Conservation (phyloP, 768 basidiomycete species). For the Hypholoma sublateritium region DNA sequence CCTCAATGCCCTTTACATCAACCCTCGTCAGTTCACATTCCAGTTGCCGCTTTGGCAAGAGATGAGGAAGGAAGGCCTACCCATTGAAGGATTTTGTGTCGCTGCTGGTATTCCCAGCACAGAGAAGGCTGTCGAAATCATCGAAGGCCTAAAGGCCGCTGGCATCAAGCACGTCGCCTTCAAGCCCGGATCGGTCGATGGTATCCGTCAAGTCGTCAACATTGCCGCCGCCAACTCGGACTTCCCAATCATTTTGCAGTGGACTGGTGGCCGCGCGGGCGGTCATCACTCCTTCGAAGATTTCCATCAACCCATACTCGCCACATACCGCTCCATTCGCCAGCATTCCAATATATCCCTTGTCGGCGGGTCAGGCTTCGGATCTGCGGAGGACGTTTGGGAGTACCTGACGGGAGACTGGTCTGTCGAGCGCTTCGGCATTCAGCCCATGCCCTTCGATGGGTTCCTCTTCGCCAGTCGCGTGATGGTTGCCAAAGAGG, state of each 20-base stretch:
- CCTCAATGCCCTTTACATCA: slow-evolving; percentile 95
- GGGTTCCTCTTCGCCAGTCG: slow-evolving; percentile 95
- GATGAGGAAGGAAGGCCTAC: slow-evolving; percentile 92
- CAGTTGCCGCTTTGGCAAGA: slow-evolving; percentile 98
- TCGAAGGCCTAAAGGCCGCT: slow-evolving; percentile 72
- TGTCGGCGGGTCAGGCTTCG: slow-evolving; percentile 94
- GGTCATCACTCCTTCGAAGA: slow-evolving; percentile 99
- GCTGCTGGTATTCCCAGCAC: slow-evolving; percentile 96
- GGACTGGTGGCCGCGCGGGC: slow-evolving; percentile 99
- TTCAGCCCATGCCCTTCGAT: slow-evolving; percentile 97
- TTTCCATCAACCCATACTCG: slow-evolving; percentile 93
- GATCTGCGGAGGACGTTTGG: slow-evolving; percentile 93
- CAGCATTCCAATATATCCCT: slow-evolving; percentile 86
- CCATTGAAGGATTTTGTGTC: slow-evolving; percentile 98
- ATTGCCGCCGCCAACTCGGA: slow-evolving; percentile 93
- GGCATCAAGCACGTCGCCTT: slow-evolving; percentile 97
- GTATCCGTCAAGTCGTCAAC: slow-evolving; percentile 95
- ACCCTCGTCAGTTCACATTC: slow-evolving; percentile 95
- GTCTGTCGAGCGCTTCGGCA: slow-evolving; percentile 77
- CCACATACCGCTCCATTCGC: slow-evolving; percentile 89
- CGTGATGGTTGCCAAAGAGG: slow-evolving; percentile 99
- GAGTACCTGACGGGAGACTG: slow-evolving; percentile 97
- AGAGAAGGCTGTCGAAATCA: slow-evolving; percentile 97
- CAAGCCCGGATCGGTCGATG: slow-evolving; percentile 98
- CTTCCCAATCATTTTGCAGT: slow-evolving; percentile 97